Evolutionary conservation across 495 filamentous ascomycete species (phyloP).

Genomic region (Penicillium pulvis): DNA sequence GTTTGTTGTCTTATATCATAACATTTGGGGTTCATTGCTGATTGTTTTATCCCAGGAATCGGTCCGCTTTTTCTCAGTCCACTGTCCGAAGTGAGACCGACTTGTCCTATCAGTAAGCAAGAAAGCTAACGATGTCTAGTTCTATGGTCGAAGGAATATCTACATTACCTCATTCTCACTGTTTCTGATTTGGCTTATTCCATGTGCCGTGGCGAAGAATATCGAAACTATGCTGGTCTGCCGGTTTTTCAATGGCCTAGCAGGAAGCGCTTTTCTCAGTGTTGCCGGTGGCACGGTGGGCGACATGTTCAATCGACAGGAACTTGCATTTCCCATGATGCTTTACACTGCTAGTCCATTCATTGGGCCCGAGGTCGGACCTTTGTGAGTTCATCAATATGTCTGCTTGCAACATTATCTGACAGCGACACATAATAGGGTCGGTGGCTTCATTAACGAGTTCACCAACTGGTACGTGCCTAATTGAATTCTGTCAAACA

Average conservation of each 20-base stretch:
- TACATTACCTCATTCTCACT: constrained; percentile 77
- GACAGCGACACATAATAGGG: constrained; percentile 17
- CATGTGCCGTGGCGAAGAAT: constrained; percentile 83
- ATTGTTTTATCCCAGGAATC: constrained; percentile 48
- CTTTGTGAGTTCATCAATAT: constrained; percentile 52
- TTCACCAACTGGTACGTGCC: constrained; percentile 64
- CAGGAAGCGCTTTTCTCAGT: constrained; percentile 84
- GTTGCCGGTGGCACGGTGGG: constrained; percentile 92
- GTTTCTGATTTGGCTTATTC: constrained; percentile 86
- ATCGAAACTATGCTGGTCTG: constrained; percentile 79
- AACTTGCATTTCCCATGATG: constrained; percentile 79
- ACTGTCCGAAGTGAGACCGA: constrained; percentile 54
- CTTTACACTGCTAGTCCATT: constrained; percentile 79
- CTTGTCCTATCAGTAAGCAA: background rate
- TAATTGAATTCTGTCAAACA: background rate
- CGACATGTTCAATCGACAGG: constrained; percentile 77
- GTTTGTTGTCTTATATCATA: constrained; percentile 29
- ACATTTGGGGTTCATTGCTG: constrained; percentile 5
- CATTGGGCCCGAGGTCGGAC: constrained; percentile 59
- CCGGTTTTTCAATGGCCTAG: constrained; percentile 82
- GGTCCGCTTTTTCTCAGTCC: constrained; percentile 74
- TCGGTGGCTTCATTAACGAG: constrained; percentile 76
- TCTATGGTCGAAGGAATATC: constrained; percentile 85
- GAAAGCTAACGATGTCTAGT: constrained; percentile 56
- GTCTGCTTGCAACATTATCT: background rate